These are phyloP conservation scores for Candida verbasci DNA, from an alignment of 805 yeast species.

Conservation along the genomic window DNA sequence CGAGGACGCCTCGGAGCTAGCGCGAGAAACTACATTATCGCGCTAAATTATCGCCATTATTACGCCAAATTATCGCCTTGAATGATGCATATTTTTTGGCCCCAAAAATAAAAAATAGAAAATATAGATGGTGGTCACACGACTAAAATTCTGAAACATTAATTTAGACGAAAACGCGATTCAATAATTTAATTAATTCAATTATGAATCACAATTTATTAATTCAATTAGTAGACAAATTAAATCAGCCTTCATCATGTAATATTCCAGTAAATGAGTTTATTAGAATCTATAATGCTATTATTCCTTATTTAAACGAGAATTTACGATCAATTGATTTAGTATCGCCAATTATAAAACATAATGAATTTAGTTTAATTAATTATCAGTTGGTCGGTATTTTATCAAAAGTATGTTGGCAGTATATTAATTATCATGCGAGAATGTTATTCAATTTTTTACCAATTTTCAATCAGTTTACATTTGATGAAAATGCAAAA, in stretches of 20 bases:
- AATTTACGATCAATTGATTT: background rate
- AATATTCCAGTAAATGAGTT: slow-evolving; percentile 2
- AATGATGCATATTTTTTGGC: no score
- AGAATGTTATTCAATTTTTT: background rate
- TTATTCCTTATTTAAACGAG: background rate
- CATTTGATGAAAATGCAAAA: background rate
- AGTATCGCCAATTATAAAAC: background rate
- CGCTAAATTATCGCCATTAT: no score
- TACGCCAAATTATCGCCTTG: no score
- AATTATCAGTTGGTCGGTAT: background rate
- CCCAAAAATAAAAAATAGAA: no score
- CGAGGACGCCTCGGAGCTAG: no score
- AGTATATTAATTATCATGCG: background rate
- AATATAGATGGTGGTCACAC: no score
- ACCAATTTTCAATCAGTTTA: background rate
- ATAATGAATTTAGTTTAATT: background rate
- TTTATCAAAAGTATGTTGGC: slow-evolving; percentile 1
- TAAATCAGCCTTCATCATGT: slow-evolving; percentile 1
- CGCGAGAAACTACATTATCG: no score
- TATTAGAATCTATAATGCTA: background rate
- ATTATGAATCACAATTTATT: no score
- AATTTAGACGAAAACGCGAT: no score
- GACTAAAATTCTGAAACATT: no score
- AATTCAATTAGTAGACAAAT: background rate
- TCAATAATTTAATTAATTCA: no score